Conservation (phyloP, 2,329 filamentous ascomycete species). For the Ophiocordyceps sinensis region DNA sequence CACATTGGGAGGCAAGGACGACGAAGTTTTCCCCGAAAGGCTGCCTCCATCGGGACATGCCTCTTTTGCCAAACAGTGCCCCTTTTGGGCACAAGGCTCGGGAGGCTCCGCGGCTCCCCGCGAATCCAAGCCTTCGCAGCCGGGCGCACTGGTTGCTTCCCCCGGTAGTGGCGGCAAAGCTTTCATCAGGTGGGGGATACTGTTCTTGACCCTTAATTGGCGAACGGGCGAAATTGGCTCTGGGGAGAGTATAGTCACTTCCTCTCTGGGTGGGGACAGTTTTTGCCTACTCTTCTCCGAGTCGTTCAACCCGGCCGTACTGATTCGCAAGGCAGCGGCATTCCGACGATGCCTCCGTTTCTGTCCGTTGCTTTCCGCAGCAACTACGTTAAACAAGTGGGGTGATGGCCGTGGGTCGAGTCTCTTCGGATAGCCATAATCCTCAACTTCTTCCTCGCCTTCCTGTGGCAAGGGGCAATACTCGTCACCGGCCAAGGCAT, state of each 20-base stretch:
- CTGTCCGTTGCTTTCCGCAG: slow-evolving; percentile 1
- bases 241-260: slow-evolving; percentile 26
- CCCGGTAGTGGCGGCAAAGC: slow-evolving; percentile 30
- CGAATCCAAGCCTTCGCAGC: background rate
- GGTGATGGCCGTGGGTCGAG: slow-evolving; percentile 1
- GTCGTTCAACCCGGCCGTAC: slow-evolving; percentile 3
- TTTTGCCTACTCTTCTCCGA: slow-evolving; percentile 1
- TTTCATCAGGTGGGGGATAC: slow-evolving; percentile 38
- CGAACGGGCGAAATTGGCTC: slow-evolving; percentile 31
- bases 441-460: background rate
- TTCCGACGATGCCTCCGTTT: slow-evolving; percentile 12
- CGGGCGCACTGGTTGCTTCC: slow-evolving; percentile 5
- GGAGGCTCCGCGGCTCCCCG: background rate
- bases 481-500: background rate
- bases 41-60: background rate
- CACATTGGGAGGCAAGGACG: background rate
- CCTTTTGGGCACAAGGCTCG: background rate
- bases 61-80: background rate
- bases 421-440: background rate
- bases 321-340: slow-evolving; percentile 10
- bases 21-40: background rate
- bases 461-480: background rate
- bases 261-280: slow-evolving; percentile 2
- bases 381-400: background rate
- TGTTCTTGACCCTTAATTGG: slow-evolving; percentile 31